A percentile compares a stretch with the other conserved stretches of the same genome.
phyloP scores from a whole-genome alignment of 1,284 basidiomycete species.

The Stereum hirsutum region DNA sequence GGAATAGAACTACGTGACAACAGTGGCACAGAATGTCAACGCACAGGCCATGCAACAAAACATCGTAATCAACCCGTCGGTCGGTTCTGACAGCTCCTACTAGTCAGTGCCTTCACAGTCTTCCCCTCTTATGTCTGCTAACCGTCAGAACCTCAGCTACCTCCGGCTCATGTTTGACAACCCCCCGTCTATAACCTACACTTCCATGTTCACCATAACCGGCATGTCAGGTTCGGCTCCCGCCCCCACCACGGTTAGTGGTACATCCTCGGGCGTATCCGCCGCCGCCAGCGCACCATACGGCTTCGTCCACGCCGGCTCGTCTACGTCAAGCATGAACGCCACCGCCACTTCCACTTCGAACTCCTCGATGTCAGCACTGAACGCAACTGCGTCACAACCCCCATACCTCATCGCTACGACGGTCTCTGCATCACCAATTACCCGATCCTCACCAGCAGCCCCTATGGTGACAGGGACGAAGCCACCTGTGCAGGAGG shows the following conservation, averaged over 20 bases:
- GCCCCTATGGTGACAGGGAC: neutral
- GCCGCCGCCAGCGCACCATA: slow-evolving; percentile 12
- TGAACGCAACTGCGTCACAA: neutral
- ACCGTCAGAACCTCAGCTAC: slow-evolving; percentile 17
- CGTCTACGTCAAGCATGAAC: neutral
- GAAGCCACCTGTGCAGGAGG: too few species aligned
- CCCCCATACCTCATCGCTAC: neutral
- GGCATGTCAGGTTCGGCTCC: slow-evolving; percentile 23
- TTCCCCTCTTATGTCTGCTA: neutral
- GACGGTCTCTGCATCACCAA: neutral
- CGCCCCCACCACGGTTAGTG: slow-evolving; percentile 17
- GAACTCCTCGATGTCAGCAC: neutral
- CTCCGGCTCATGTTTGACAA: slow-evolving; percentile 21
- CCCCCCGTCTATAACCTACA: slow-evolving; percentile 18
- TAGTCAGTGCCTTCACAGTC: slow-evolving; percentile 17
- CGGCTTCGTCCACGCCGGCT: slow-evolving; percentile 5
- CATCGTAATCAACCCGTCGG: slow-evolving; percentile 20
- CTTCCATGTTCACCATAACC: slow-evolving; percentile 30
- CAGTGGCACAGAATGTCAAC: slow-evolving; percentile 25
- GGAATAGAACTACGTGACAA: slow-evolving; percentile 22
- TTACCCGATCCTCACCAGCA: neutral
- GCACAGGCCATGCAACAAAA: slow-evolving; percentile 16
- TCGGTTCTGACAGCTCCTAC: slow-evolving; percentile 20
- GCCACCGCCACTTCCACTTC: neutral
- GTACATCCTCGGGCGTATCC: neutral